A percentile compares a stretch with the other conserved stretches of the same genome.
Conservation (phyloP, 2,329 filamentous ascomycete species). For the Sclerotinia trifoliorum region DNA sequence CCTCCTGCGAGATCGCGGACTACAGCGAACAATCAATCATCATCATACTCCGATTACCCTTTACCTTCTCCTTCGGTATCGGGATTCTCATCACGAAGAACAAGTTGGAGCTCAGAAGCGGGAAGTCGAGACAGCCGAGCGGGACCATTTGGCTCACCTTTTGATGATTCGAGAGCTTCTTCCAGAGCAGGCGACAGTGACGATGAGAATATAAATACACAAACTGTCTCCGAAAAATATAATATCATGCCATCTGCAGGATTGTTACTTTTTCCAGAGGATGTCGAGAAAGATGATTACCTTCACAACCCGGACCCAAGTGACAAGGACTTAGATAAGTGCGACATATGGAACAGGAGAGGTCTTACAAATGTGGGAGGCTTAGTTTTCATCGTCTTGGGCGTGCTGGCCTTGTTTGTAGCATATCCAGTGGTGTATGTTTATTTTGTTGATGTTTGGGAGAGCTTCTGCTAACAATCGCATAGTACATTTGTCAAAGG, state of each 20-base stretch:
- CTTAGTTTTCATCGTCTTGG: conserved; percentile 57
- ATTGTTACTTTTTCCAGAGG: conserved; percentile 66
- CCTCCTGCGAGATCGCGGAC: conserved; percentile 48
- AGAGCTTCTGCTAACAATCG: conserved; percentile 31
- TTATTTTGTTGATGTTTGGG: conserved; percentile 24
- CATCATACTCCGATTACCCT: conserved; percentile 46
- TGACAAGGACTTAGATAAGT: conserved; percentile 59
- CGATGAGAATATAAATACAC: conserved; percentile 65
- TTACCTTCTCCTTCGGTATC: conserved; percentile 46
- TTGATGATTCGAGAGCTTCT: conserved; percentile 38
- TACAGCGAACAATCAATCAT: conserved; percentile 45
- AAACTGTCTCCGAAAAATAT: conserved; percentile 72
- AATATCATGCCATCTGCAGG: conserved; percentile 68
- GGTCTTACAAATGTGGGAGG: conserved; percentile 65
- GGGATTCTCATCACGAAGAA: conserved; percentile 55
- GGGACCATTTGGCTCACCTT: conserved; percentile 42
- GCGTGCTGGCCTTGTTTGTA: conserved; percentile 64
- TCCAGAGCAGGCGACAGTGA: conserved; percentile 52
- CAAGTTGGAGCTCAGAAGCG: conserved; percentile 63
- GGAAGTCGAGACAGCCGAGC: conserved; percentile 52
- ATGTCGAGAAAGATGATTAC: conserved; percentile 72
- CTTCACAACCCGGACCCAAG: conserved; percentile 68
- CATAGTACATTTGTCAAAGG: conserved; percentile 56
- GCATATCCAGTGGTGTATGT: conserved; percentile 68
- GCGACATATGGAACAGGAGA: conserved; percentile 63